phyloP scores from a whole-genome alignment of 129 eudicot species.

The Silybum marianum region DNA sequence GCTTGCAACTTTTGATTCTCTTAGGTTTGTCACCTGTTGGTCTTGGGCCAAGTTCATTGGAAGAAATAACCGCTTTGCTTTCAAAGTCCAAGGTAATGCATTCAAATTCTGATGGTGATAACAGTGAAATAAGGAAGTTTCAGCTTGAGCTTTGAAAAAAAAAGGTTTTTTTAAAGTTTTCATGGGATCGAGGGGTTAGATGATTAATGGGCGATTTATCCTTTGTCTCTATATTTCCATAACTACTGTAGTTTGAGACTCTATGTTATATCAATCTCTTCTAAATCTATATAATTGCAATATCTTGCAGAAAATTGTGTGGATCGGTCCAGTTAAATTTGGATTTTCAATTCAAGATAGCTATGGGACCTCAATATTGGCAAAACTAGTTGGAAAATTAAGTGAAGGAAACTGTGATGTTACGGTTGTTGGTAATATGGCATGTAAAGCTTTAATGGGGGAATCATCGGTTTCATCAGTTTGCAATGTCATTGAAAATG shows the following conservation, averaged over 20 bases:
- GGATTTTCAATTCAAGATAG: conserved; percentile 38
- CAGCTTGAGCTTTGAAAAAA: no score
- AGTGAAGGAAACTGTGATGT: conserved; percentile 50
- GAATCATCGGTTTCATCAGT: conserved; percentile 32
- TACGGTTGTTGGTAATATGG: conserved; percentile 66
- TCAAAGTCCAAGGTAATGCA: conserved; percentile 62
- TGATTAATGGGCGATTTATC: neutral
- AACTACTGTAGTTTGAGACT: neutral
- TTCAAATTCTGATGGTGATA: neutral
- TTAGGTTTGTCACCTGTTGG: conserved; percentile 81
- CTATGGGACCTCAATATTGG: conserved; percentile 58
- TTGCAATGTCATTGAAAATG: conserved; percentile 55
- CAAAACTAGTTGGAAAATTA: conserved; percentile 46
- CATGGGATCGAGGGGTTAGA: neutral
- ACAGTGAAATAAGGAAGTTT: neutral
- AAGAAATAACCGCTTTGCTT: conserved; percentile 60
- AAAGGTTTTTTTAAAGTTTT: neutral
- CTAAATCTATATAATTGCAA: conserved; percentile 8
- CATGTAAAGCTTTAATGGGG: conserved; percentile 37
- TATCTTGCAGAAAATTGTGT: conserved; percentile 66
- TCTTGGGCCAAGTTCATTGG: conserved; percentile 68
- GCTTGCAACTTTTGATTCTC: conserved; percentile 17
- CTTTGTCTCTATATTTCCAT: neutral
- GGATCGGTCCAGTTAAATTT: conserved; percentile 81
- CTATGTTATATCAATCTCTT: conserved; percentile 1